These are phyloP conservation scores for Evansstolkia leycettana DNA, from an alignment of 495 filamentous ascomycete genomes.

Conservation along the genomic window DNA sequence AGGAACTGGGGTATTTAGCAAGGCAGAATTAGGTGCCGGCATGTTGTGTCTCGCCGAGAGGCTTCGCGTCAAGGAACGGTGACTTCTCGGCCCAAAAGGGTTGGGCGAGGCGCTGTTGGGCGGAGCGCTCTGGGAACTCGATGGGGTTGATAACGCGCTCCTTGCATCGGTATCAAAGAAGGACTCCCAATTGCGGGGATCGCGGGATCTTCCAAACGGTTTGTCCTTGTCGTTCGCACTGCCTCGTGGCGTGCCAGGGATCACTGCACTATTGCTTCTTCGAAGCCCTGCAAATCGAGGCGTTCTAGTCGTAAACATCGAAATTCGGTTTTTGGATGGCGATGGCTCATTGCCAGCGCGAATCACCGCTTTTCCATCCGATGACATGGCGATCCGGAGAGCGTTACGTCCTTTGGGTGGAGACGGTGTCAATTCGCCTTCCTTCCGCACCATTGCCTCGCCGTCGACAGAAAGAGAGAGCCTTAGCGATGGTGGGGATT, in stretches of 20 bases:
- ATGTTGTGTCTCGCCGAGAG: conserved; percentile 42
- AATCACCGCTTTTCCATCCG: conserved; percentile 39
- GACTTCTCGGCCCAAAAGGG: conserved; percentile 53
- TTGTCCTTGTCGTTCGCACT: conserved; percentile 20
- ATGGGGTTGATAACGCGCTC: conserved; percentile 58
- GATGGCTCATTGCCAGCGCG: conserved; percentile 33
- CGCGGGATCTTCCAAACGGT: conserved; percentile 58
- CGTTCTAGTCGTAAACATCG: conserved; percentile 37
- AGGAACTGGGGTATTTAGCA: conserved; percentile 30
- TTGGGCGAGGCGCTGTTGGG: conserved; percentile 61
- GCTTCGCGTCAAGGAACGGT: conserved; percentile 31
- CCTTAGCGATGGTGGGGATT: conserved; percentile 33
- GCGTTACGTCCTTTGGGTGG: conserved; percentile 45
- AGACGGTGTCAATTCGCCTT: conserved; percentile 53
- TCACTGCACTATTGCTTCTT: conserved; percentile 46
- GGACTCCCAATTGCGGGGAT: conserved; percentile 76
- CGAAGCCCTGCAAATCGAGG: conserved; percentile 43
- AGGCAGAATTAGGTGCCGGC: conserved; percentile 29
- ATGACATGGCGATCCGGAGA: conserved; percentile 35
- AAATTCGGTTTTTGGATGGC: conserved; percentile 39
- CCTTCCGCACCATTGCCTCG: conserved; percentile 63
- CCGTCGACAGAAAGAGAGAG: conserved; percentile 72
- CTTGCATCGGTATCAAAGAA: conserved; percentile 62
- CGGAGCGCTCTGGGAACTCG: conserved; percentile 58
- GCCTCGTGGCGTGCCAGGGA: conserved; percentile 24